Evolutionary conservation across 2,329 filamentous ascomycete genomes (phyloP), one percentile per base, ranked within the genome.

Genomic region (Aspergillus sergii): DNA sequence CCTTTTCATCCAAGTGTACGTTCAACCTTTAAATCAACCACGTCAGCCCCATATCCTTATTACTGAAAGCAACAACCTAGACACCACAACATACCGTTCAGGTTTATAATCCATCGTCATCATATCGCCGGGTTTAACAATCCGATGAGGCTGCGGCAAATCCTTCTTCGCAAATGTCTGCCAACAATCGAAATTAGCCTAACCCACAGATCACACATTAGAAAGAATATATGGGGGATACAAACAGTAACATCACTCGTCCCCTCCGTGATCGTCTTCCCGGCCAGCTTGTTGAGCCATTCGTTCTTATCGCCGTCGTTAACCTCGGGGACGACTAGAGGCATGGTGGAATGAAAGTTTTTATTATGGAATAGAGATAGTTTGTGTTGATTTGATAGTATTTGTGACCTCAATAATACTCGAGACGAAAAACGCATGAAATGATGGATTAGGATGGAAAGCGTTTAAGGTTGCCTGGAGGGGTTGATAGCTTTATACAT

Each of bases 151-250:
- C 55, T 79, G 58, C 1, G 81, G 81, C 4, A 83, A 74, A 50
- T 83, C 81, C 59, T 76, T 77, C 69, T 80, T 82, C 26, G 81
- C 77, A 58, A 83, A 83, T 1, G 72, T 76, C 78, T 82, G 66
- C 10, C 48, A 26, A 19, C 34, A 57, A 2, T n/a, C n/a, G 5
- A 57, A 10, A 41, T 39, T 30, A 57, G 51, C 14, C 4, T 34
- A 3, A 46, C 3, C 16, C 30, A 16, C 19, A 5, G 4, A 26
- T 10, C 21, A 36, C 2, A 32, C 10, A 11, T 21, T 8, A 4
- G 1, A 3, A 39, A 9, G 34, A 12, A 34, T 4, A 23, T 2
- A 4, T 1, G 14, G 1, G 45, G 5, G 5, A 23, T 28, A 66
- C 75, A 41, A 65, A 80, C 78, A 34, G 70, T 69, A 48, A 74